Evolutionary conservation across 2,329 filamentous ascomycete genomes (phyloP).

Genomic region (Neophaeococcomyces aloes): DNA sequence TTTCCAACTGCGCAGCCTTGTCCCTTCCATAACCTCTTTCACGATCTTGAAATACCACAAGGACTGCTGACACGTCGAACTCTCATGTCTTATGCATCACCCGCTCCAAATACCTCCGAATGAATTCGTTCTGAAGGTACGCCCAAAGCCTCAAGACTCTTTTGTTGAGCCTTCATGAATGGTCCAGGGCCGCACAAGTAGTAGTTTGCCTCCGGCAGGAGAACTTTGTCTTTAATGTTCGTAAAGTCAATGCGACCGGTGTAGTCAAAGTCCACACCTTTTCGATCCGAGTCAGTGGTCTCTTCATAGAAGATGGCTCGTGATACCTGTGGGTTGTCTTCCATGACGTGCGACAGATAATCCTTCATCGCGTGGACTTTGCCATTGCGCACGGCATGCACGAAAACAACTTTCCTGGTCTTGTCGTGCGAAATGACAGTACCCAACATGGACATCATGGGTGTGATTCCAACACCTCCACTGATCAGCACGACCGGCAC

Average conservation of each 20-base stretch:
- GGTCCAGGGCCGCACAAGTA: conserved; percentile 59
- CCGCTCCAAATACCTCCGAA: conserved; percentile 23
- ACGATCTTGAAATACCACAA: too few species aligned
- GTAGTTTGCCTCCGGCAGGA: conserved; percentile 51
- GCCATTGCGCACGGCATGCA: conserved; percentile 46
- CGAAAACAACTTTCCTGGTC: conserved; percentile 38
- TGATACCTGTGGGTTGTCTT: conserved; percentile 37
- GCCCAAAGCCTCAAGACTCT: conserved; percentile 19
- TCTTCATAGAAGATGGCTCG: conserved; percentile 30
- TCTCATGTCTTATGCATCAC: not conserved
- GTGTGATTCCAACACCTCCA: conserved; percentile 50
- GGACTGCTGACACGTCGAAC: too few species aligned
- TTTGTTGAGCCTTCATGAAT: conserved; percentile 48
- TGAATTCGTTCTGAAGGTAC: conserved; percentile 21
- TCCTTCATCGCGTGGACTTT: conserved; percentile 36
- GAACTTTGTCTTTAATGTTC: conserved; percentile 36
- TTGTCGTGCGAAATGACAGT: conserved; percentile 35
- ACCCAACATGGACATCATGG: conserved; percentile 51
- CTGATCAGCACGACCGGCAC: conserved; percentile 51
- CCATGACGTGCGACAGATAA: conserved; percentile 47
- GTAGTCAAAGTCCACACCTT: conserved; percentile 49
- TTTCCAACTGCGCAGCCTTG: too few species aligned
- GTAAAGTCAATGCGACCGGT: conserved; percentile 50
- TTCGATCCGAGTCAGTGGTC: too few species aligned
- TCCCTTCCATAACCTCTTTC: too few species aligned